Conservation (phyloP, 305 asterid genomes). For the Nicotiana rustica region DNA sequence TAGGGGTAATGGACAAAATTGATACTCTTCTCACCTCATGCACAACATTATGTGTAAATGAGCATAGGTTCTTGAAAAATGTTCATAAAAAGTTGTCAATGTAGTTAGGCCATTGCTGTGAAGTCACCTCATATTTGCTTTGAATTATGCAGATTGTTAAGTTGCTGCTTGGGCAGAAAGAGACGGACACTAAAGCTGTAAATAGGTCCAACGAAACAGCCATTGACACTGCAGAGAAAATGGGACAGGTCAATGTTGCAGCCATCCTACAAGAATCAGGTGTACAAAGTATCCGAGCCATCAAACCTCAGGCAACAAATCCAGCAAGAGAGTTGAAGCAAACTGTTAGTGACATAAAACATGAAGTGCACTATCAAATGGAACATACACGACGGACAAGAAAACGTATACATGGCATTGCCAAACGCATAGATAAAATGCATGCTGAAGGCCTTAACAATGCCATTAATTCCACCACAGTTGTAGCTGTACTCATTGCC, state of each 20-base stretch:
- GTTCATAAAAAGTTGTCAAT: too few species aligned
- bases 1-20: too few species aligned
- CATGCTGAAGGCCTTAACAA: slow-evolving; percentile 93
- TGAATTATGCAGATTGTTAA: slow-evolving; percentile 63
- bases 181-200: slow-evolving; percentile 57
- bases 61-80: too few species aligned
- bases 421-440: slow-evolving; percentile 83
- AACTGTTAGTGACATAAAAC: slow-evolving; percentile 92
- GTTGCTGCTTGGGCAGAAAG: slow-evolving; percentile 60
- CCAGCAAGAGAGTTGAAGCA: slow-evolving; percentile 76
- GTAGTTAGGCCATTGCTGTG: neutral
- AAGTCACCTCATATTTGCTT: slow-evolving; percentile 25
- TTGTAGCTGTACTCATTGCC: slow-evolving; percentile 94
- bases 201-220: slow-evolving; percentile 80
- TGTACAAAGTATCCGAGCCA: slow-evolving; percentile 52
- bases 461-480: slow-evolving; percentile 89
- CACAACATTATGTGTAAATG: too few species aligned
- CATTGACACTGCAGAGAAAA: slow-evolving; percentile 82
- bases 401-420: slow-evolving; percentile 73
- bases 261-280: slow-evolving; percentile 65
- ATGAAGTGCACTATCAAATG: slow-evolving; percentile 85
- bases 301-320: slow-evolving; percentile 50
- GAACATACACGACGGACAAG: slow-evolving; percentile 79
- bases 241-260: slow-evolving; percentile 57
- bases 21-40: too few species aligned